Evolutionary conservation across 78 protist genomes (phyloP).

Genomic region (Anaeramoeba flamelloides): DNA sequence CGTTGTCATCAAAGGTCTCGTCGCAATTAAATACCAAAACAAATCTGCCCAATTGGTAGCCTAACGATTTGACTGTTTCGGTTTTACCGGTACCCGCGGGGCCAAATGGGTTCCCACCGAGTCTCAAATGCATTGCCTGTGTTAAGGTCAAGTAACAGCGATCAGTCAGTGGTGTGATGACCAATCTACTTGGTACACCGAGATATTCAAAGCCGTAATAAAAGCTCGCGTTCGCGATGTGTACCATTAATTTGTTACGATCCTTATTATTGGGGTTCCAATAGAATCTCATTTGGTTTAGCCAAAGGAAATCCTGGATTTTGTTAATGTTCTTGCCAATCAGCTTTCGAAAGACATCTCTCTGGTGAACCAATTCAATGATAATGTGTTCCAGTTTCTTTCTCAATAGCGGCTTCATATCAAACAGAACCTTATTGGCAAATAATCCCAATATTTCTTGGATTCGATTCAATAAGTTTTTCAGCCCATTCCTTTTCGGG

Average conservation of each 20-base stretch:
- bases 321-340: neutral
- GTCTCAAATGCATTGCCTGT: slow-evolving; percentile 53
- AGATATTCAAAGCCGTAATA: slow-evolving; percentile 58
- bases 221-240: slow-evolving; percentile 60
- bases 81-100: slow-evolving; percentile 93
- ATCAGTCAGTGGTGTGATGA: slow-evolving; percentile 79
- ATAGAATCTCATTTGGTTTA: slow-evolving; percentile 68
- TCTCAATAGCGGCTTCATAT: slow-evolving; percentile 18
- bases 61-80: slow-evolving; percentile 74
- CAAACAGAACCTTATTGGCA: no score
- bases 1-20: slow-evolving; percentile 51
- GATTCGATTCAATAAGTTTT: no score
- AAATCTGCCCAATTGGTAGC: slow-evolving; percentile 32
- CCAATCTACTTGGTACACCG: slow-evolving; percentile 63
- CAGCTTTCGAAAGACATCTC: slow-evolving; percentile 51
- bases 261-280: no score
- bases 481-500: no score
- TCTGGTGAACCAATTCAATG: slow-evolving; percentile 75
- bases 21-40: slow-evolving; percentile 62
- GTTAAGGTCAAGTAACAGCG: slow-evolving; percentile 78
- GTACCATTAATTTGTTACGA: slow-evolving; percentile 38
- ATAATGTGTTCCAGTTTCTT: slow-evolving; percentile 73
- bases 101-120: slow-evolving; percentile 83
- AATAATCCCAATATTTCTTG: no score
- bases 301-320: slow-evolving; percentile 63